These are phyloP conservation scores for Phialophora chinensis DNA, from an alignment of 2,329 filamentous ascomycete species.

Conservation along the genomic window DNA sequence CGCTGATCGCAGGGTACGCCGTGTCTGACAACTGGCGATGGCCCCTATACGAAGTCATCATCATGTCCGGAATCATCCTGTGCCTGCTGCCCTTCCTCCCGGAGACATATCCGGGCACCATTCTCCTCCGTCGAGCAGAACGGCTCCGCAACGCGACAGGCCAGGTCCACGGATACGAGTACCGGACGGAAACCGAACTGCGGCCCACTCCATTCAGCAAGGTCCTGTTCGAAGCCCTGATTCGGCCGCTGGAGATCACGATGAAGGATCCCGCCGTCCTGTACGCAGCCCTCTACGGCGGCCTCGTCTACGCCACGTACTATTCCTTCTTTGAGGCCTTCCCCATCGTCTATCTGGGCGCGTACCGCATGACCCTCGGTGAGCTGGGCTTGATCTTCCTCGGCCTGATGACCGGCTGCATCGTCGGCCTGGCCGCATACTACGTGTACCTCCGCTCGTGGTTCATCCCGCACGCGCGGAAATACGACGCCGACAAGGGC, in stretches of 20 bases:
- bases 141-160: slow-evolving; percentile 67
- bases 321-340: slow-evolving; percentile 70
- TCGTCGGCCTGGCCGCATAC: slow-evolving; percentile 59
- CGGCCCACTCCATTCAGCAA: slow-evolving; percentile 59
- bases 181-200: slow-evolving; percentile 58
- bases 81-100: slow-evolving; percentile 67
- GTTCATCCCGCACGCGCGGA: slow-evolving; percentile 52
- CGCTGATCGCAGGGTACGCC: slow-evolving; percentile 65
- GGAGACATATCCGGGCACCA: slow-evolving; percentile 65
- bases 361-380: slow-evolving; percentile 65
- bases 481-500: slow-evolving; percentile 54
- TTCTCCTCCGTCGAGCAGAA: slow-evolving; percentile 65
- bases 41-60: slow-evolving; percentile 63
- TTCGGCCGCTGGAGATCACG: slow-evolving; percentile 37
- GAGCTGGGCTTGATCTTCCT: slow-evolving; percentile 66
- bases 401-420: slow-evolving; percentile 62
- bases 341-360: slow-evolving; percentile 65
- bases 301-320: slow-evolving; percentile 58
- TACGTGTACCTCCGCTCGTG: slow-evolving; percentile 52
- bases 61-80: slow-evolving; percentile 63
- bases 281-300: slow-evolving; percentile 67
- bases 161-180: slow-evolving; percentile 41
- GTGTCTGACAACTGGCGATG: slow-evolving; percentile 66
- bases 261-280: slow-evolving; percentile 66
- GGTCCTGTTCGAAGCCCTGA: slow-evolving; percentile 49